A percentile compares a stretch with the other conserved stretches of the same genome.
Conservation (phyloP, 106 monocot genomes). For the Posidonia australis region DNA sequence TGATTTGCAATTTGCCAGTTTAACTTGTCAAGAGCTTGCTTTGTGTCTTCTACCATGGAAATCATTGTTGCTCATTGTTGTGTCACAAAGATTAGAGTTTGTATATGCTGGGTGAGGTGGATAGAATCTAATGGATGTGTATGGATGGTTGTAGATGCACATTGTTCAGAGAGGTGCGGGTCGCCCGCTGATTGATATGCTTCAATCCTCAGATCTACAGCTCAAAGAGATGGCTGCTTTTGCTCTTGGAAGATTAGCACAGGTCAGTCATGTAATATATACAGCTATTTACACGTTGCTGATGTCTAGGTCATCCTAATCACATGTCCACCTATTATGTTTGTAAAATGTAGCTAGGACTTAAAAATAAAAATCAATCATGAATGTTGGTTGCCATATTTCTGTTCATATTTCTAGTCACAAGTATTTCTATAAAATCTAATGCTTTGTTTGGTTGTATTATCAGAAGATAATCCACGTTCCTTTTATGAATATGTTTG, state of each 20-base stretch:
- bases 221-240: constrained; percentile 98
- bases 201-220: constrained; percentile 88
- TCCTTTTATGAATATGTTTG: no score
- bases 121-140: neutral
- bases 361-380: no score
- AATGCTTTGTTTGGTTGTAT: no score
- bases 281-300: neutral
- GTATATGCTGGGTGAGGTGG: no score
- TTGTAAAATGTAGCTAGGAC: no score
- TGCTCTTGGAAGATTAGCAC: constrained; percentile 97
- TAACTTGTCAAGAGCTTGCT: neutral
- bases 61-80: neutral
- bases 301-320: no score
- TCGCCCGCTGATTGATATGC: constrained; percentile 85
- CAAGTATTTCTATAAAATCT: no score
- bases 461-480: no score
- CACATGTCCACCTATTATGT: no score
- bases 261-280: constrained; percentile 36
- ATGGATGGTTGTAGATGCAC: constrained; percentile 56
- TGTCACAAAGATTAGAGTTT: neutral
- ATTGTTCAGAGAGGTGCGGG: constrained; percentile 95
- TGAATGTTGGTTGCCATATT: no score
- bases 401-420: no score
- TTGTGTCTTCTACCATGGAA: neutral
- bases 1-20: constrained; percentile 9